phyloP scores from a whole-genome alignment of 2,329 filamentous ascomycete genomes.

The Tolypocladium ovalisporum region DNA sequence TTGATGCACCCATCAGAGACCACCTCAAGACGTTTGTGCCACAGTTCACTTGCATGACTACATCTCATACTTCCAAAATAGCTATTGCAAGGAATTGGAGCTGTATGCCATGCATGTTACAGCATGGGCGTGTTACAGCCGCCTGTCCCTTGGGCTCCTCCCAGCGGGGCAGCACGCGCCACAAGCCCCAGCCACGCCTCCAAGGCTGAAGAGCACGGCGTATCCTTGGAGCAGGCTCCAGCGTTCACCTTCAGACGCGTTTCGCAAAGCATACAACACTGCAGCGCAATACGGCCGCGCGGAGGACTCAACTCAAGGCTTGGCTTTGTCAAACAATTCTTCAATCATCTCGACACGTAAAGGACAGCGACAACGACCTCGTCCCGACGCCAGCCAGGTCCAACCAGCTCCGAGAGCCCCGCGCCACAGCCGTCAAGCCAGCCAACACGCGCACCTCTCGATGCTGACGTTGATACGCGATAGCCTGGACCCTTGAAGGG shows the following conservation, averaged over 20 bases:
- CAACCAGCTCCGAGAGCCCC: conserved; percentile 10
- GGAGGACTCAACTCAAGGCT: background rate
- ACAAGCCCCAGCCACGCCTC: conserved; percentile 15
- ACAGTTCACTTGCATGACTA: background rate
- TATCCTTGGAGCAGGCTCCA: conserved; percentile 14
- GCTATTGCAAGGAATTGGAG: background rate
- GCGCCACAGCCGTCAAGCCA: conserved; percentile 13
- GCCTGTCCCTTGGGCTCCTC: background rate
- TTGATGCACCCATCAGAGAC: background rate
- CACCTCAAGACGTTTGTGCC: background rate
- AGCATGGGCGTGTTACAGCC: background rate
- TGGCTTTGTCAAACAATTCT: background rate
- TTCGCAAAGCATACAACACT: conserved; percentile 10
- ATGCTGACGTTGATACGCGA: conserved; percentile 21
- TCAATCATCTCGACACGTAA: background rate
- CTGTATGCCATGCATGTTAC: background rate
- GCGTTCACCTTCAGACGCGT: conserved; percentile 3
- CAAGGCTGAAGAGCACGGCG: conserved; percentile 18
- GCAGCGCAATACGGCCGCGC: background rate
- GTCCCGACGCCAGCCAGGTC: background rate
- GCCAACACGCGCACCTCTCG: conserved; percentile 14
- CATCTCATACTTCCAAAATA: background rate
- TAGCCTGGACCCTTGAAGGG: conserved; percentile 26
- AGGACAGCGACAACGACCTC: background rate
- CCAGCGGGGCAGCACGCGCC: conserved; percentile 1